These are phyloP conservation scores for Nematodospora valgi DNA, from an alignment of 805 yeast genomes.

Conservation along the genomic window DNA sequence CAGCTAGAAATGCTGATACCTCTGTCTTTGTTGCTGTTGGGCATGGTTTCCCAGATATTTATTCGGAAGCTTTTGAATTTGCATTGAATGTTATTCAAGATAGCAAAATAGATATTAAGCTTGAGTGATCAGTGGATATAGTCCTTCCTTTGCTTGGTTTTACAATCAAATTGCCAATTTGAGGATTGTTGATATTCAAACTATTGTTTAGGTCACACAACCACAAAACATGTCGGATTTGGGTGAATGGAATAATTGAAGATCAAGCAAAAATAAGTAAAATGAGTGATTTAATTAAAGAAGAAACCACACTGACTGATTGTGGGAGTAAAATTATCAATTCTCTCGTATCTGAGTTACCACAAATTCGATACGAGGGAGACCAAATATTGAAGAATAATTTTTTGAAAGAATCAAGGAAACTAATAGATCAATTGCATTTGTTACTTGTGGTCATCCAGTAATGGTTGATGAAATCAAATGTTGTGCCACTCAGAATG, in stretches of 20 bases:
- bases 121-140: slow-evolving; percentile 41
- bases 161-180: slow-evolving; percentile 31
- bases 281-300: background rate
- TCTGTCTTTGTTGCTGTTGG: slow-evolving; percentile 37
- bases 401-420: slow-evolving; percentile 31
- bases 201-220: slow-evolving; percentile 41
- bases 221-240: slow-evolving; percentile 13
- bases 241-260: background rate
- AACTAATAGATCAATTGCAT: slow-evolving; percentile 35
- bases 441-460: slow-evolving; percentile 46
- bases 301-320: no score
- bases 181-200: slow-evolving; percentile 20
- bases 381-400: slow-evolving; percentile 35
- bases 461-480: slow-evolving; percentile 32
- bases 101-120: slow-evolving; percentile 14
- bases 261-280: background rate
- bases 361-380: slow-evolving; percentile 20
- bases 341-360: no score
- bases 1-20: slow-evolving; percentile 22
- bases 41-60: slow-evolving; percentile 40
- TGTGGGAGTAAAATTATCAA: background rate
- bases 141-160: slow-evolving; percentile 39
- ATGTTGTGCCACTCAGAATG: slow-evolving; percentile 17
- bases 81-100: background rate
- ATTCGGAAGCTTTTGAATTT: slow-evolving; percentile 25